Evolutionary conservation across 139 green algal genomes (phyloP).

Genomic region (Tetradesmus lagerheimii): DNA sequence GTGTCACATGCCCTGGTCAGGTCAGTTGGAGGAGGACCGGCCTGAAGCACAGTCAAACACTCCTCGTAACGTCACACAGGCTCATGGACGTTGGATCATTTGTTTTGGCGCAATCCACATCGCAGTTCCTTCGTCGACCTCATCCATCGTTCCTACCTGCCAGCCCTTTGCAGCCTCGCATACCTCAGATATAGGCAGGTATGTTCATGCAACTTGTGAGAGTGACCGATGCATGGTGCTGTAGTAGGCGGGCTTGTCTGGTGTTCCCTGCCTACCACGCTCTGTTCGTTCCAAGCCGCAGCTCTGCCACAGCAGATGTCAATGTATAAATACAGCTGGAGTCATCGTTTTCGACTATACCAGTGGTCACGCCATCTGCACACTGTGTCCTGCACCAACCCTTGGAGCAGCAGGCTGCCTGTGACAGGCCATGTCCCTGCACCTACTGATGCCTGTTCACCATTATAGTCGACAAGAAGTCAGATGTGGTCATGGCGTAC

Average conservation of each 20-base stretch:
- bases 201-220: too few species aligned
- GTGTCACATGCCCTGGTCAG: neutral
- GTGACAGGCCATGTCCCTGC: neutral
- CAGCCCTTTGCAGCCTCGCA: neutral
- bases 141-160: neutral
- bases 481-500: neutral
- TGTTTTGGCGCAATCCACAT: neutral
- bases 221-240: neutral
- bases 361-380: constrained; percentile 2
- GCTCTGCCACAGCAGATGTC: neutral
- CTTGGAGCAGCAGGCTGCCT: neutral
- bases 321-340: neutral
- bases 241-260: neutral
- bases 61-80: neutral
- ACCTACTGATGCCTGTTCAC: too few species aligned
- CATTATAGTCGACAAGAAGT: too few species aligned
- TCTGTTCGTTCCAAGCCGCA: neutral
- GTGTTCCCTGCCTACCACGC: neutral
- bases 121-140: neutral
- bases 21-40: neutral
- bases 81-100: neutral
- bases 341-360: neutral
- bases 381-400: neutral
- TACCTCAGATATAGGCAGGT: too few species aligned
- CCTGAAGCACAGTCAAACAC: neutral